These are phyloP conservation scores for Primulina huaijiensis DNA, from an alignment of 257 asterid genomes.

Conservation along the genomic window DNA sequence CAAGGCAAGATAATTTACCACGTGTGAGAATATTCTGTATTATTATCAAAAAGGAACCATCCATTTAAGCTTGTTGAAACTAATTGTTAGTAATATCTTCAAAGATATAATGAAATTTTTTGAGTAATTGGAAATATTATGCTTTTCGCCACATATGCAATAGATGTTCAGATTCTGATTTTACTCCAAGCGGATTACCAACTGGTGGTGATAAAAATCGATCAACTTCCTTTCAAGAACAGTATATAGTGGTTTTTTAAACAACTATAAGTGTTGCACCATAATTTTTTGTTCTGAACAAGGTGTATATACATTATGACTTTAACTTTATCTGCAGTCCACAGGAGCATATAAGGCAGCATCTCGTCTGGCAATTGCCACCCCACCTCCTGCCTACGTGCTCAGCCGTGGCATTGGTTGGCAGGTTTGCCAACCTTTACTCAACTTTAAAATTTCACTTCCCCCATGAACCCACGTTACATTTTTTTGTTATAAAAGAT, in stretches of 20 bases:
- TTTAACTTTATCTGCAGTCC: slow-evolving; percentile 56
- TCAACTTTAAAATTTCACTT: neutral
- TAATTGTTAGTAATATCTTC: neutral
- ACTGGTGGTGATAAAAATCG: neutral
- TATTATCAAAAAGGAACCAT: neutral
- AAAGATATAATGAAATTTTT: neutral
- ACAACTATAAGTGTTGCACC: neutral
- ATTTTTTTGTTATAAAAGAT: neutral
- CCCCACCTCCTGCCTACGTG: slow-evolving; percentile 99
- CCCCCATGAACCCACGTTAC: neutral
- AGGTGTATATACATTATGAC: slow-evolving; percentile 7
- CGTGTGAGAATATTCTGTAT: neutral
- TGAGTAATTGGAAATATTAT: neutral
- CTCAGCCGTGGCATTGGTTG: slow-evolving; percentile 99
- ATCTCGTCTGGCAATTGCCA: slow-evolving; percentile 97
- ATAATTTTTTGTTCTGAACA: neutral
- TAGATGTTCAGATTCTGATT: neutral
- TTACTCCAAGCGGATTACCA: neutral
- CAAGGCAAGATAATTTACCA: no score
- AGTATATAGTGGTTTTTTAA: no score
- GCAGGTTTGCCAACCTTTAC: slow-evolving; percentile 56
- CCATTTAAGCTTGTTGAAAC: neutral
- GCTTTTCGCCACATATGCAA: neutral
- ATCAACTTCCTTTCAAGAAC: neutral
- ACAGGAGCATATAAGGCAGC: slow-evolving; percentile 96